phyloP scores from a whole-genome alignment of 441 rosid species.

The Jatropha multifida region DNA sequence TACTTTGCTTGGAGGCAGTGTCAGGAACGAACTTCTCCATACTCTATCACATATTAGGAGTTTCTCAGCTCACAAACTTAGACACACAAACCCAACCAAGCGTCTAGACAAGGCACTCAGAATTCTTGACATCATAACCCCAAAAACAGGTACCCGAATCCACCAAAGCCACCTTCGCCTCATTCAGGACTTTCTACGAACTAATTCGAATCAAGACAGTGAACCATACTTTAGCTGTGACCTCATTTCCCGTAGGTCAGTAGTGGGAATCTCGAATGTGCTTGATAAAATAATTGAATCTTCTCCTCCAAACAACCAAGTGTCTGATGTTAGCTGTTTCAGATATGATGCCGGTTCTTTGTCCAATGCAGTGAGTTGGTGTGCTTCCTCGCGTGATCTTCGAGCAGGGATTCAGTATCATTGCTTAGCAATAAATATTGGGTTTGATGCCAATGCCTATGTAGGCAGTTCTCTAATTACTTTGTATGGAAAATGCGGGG shows the following conservation, averaged over 20 bases:
- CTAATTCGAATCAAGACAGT: slow-evolving; percentile 29
- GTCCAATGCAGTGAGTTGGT: slow-evolving; percentile 55
- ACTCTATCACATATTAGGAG: slow-evolving; percentile 21
- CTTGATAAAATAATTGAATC: slow-evolving; percentile 36
- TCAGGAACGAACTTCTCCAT: slow-evolving; percentile 14
- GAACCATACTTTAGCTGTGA: slow-evolving; percentile 20
- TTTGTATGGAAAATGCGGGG: slow-evolving; percentile 52
- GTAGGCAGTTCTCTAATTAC: slow-evolving; percentile 64
- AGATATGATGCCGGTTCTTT: slow-evolving; percentile 41
- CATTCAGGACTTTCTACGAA: slow-evolving; percentile 50
- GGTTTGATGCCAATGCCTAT: slow-evolving; percentile 52
- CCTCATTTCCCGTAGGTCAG: slow-evolving; percentile 18
- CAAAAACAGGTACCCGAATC: slow-evolving; percentile 25
- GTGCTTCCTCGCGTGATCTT: slow-evolving; percentile 46
- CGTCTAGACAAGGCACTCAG: slow-evolving; percentile 48
- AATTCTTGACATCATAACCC: slow-evolving; percentile 46
- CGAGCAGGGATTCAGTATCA: slow-evolving; percentile 58
- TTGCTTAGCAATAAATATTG: slow-evolving; percentile 50
- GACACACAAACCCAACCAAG: slow-evolving; percentile 24
- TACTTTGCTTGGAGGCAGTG: slow-evolving; percentile 10
- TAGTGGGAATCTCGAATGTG: slow-evolving; percentile 21
- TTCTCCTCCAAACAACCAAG: slow-evolving; percentile 25
- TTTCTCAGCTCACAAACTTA: slow-evolving; percentile 34
- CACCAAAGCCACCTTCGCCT: slow-evolving; percentile 50
- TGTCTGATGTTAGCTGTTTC: slow-evolving; percentile 18